Base-by-base conservation (phyloP, 2,329 filamentous ascomycete genomes). In the Aspergillus sp. region DNA sequence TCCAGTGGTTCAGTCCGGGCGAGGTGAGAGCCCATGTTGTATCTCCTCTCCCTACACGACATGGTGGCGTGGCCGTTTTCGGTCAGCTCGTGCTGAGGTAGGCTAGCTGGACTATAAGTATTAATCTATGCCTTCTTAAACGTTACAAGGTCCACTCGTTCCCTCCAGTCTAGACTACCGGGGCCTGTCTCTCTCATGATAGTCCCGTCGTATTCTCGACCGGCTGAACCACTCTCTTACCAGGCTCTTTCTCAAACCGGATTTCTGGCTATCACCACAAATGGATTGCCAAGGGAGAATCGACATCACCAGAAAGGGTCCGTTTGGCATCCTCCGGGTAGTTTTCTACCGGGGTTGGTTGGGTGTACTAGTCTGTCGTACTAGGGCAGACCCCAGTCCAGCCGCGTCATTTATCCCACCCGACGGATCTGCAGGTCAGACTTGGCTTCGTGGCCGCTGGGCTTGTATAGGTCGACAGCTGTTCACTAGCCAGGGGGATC, bases 81-180 rank as follows among this genome's bases (percentile, higher is more conserved):
- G 50, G 54, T 46, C 49, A 42, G 36, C 44, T 47, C 45, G 34
- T 34, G 31, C 34, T n/a, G 25, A 2, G 25, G 25, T 10, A 29
- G 25, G 7, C 25, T 6, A 29, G 34, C 4, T 16, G 19, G 23
- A 16, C 14, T 42, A 42, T 42, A 42, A 42, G 40, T 17, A 42
- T 42, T 42, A 17, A 42, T 42, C 17, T 42, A 42, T 45, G 13
- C 45, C 32, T 19, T 29, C 29, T 43, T 41, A 6, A 57, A 51
- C 38, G 31, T 54, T 56, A 43, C 54, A 52, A 10, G 49, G 13
- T 47, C 51, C 52, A 50, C 54, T 36, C 13, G 17, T 14, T 23
- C 32, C 51, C 32, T 45, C 17, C 14, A 17, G 16, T 54, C 52
- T 45, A 45, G 53, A 55, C 29, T 38, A 52, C 49, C 34, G 34